These are phyloP conservation scores for Ceratobasidium sp. DNA, from an alignment of 1,284 basidiomycete species.

Conservation along the genomic window DNA sequence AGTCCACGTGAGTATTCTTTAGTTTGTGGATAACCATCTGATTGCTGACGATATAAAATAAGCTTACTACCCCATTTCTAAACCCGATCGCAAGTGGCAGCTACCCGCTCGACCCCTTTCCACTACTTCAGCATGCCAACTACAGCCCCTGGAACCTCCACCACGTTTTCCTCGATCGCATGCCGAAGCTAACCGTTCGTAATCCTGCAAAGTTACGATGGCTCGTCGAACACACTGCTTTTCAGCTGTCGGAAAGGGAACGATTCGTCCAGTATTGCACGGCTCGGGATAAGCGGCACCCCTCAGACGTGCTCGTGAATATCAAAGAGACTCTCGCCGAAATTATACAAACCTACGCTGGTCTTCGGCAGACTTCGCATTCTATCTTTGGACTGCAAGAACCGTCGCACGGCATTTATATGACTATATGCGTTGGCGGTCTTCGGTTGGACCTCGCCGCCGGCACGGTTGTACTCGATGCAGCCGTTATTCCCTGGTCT, in stretches of 20 bases:
- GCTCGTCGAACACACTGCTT: background rate
- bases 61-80: background rate
- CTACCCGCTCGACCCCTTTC: slow-evolving; percentile 5
- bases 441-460: slow-evolving; percentile 28
- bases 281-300: background rate
- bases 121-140: slow-evolving; percentile 5
- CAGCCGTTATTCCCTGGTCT: slow-evolving; percentile 3
- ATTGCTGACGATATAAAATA: background rate
- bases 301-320: slow-evolving; percentile 19
- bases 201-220: slow-evolving; percentile 14
- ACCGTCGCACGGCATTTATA: background rate
- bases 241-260: slow-evolving; percentile 23
- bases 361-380: background rate
- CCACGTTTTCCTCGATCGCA: slow-evolving; percentile 20
- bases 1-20: background rate
- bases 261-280: slow-evolving; percentile 9
- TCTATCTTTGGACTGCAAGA: slow-evolving; percentile 3
- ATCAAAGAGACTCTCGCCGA: slow-evolving; percentile 21
- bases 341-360: slow-evolving; percentile 16
- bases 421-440: slow-evolving; percentile 3
- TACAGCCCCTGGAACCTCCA: slow-evolving; percentile 33
- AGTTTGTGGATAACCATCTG: too few species aligned
- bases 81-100: background rate
- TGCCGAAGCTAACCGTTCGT: slow-evolving; percentile 17
- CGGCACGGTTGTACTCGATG: slow-evolving; percentile 15